These are phyloP conservation scores for Arthrobotrys iridis DNA, from an alignment of 2,329 filamentous ascomycete species.

Conservation along the genomic window DNA sequence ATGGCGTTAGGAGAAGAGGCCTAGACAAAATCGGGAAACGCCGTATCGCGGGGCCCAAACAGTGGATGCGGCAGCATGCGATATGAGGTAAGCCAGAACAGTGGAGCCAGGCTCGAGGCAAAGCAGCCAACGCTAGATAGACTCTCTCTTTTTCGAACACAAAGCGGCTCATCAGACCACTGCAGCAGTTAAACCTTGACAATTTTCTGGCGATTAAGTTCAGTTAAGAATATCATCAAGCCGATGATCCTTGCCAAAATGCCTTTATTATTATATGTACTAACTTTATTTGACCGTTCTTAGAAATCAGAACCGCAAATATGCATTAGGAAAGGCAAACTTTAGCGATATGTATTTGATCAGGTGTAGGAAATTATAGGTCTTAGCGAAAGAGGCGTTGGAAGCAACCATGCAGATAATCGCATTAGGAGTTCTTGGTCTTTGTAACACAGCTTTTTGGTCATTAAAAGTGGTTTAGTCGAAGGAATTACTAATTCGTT, in stretches of 20 bases:
- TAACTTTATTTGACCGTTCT: conserved; percentile 12
- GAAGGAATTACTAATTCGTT: conserved; percentile 9
- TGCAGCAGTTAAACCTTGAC: not conserved
- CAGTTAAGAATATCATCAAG: not conserved
- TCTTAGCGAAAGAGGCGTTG: conserved; percentile 15
- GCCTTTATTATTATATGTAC: conserved; percentile 4
- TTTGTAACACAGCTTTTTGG: not conserved
- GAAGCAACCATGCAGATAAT: conserved; percentile 1
- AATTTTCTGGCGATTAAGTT: not conserved
- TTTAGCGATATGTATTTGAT: conserved; percentile 31
- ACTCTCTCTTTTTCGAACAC: not conserved
- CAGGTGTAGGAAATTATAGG: conserved; percentile 21
- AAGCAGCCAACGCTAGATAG: not conserved
- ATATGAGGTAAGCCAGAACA: conserved; percentile 4
- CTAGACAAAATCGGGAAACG: not conserved
- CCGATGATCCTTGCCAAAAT: conserved; percentile 1
- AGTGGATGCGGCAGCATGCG: conserved; percentile 1
- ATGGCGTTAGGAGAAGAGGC: not conserved
- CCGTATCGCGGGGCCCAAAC: conserved; percentile 1
- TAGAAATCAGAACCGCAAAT: conserved; percentile 35
- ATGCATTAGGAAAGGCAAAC: conserved; percentile 18
- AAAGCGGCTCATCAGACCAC: conserved; percentile 1
- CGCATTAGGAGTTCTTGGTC: not conserved
- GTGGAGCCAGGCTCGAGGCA: conserved; percentile 14
- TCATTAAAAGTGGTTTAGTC: not conserved